Percentiles rank a stretch among this genome's conserved stretches.
phyloP scores from a whole-genome alignment of 2,329 filamentous ascomycete species.

The Ampelomyces quisqualis region DNA sequence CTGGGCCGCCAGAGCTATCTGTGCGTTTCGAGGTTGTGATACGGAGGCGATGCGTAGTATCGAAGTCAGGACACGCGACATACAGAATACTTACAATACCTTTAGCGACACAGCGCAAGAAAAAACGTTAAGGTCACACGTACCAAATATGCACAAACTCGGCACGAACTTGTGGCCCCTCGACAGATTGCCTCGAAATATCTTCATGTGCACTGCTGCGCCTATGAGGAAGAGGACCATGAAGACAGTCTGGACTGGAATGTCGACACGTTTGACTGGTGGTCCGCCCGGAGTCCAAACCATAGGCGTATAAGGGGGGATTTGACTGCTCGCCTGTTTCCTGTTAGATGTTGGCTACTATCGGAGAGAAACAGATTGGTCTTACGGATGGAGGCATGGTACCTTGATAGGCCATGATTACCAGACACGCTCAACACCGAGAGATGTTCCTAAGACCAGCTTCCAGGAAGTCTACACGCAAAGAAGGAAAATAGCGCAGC shows the following conservation, averaged over 20 bases:
- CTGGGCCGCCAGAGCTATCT: slow-evolving; percentile 58
- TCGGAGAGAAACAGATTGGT: no score
- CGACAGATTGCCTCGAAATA: slow-evolving; percentile 44
- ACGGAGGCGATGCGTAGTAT: slow-evolving; percentile 41
- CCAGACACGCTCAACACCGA: no score
- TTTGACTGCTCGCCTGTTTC: slow-evolving; percentile 16
- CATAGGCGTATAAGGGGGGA: slow-evolving; percentile 34
- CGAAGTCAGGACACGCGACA: slow-evolving; percentile 46
- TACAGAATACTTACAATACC: slow-evolving; percentile 42
- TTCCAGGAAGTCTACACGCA: no score
- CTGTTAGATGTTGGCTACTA: slow-evolving; percentile 10
- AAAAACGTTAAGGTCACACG: background rate
- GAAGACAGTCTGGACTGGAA: slow-evolving; percentile 47
- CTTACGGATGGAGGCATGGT: background rate
- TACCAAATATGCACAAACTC: slow-evolving; percentile 44
- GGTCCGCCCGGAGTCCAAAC: slow-evolving; percentile 42
- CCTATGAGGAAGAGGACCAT: slow-evolving; percentile 45
- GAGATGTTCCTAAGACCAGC: no score
- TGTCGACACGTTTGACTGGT: slow-evolving; percentile 41
- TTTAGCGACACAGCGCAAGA: background rate
- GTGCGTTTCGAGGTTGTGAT: slow-evolving; percentile 43
- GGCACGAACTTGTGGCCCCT: slow-evolving; percentile 47
- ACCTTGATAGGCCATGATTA: background rate
- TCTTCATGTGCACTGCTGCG: slow-evolving; percentile 46
- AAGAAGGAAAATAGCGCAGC: background rate